phyloP scores from a whole-genome alignment of 805 yeast species.

The Wickerhamomyces alni region DNA sequence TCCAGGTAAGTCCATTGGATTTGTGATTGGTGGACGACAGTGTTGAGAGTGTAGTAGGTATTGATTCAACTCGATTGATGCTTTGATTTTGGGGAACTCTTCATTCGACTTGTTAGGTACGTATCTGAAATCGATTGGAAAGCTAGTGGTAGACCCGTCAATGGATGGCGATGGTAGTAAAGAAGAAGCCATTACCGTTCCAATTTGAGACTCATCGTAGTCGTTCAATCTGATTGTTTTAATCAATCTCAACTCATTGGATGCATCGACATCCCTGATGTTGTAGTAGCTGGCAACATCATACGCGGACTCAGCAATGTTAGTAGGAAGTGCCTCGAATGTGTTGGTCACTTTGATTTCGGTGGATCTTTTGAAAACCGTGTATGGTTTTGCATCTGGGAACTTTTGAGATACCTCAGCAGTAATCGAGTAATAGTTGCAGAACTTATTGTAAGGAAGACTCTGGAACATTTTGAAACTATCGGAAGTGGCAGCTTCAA shows the following conservation, averaged over 20 bases:
- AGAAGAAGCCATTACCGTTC: slow-evolving; percentile 7
- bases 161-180: slow-evolving; percentile 10
- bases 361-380: slow-evolving; percentile 14
- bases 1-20: background rate
- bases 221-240: slow-evolving; percentile 11
- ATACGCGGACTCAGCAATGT: slow-evolving; percentile 3
- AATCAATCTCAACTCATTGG: slow-evolving; percentile 8
- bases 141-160: background rate
- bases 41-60: slow-evolving; percentile 10
- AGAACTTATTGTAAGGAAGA: slow-evolving; percentile 5
- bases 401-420: slow-evolving; percentile 12
- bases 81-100: slow-evolving; percentile 1
- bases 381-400: slow-evolving; percentile 8
- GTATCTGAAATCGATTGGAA: slow-evolving; percentile 9
- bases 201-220: background rate
- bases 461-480: slow-evolving; percentile 2
- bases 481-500: slow-evolving; percentile 3
- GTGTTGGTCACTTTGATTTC: slow-evolving; percentile 11
- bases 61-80: slow-evolving; percentile 5
- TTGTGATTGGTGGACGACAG: slow-evolving; percentile 6
- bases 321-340: slow-evolving; percentile 6
- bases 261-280: slow-evolving; percentile 6
- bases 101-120: slow-evolving; percentile 2
- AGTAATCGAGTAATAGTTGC: slow-evolving; percentile 12
- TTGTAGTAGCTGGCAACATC: slow-evolving; percentile 10